Evolutionary conservation across 1,139 yeast species (phyloP).

Genomic region (Geotrichum australiense): DNA sequence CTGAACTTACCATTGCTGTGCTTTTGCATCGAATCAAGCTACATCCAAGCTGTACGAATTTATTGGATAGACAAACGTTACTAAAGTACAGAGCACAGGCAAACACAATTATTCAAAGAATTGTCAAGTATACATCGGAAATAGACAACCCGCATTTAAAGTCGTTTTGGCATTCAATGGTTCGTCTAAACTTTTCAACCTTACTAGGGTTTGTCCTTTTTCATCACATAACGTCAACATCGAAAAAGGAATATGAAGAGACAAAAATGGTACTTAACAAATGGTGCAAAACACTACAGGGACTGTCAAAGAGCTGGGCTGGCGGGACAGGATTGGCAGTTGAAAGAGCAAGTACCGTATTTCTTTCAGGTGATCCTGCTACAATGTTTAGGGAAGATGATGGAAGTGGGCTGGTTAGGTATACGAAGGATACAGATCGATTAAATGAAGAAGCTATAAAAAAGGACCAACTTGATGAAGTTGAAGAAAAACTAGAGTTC

Average conservation of each 20-base stretch:
- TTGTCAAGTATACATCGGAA: slow-evolving; percentile 31
- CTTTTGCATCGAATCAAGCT: slow-evolving; percentile 30
- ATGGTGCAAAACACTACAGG: slow-evolving; percentile 31
- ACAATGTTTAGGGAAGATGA: slow-evolving; percentile 8
- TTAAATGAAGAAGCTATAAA: slow-evolving; percentile 9
- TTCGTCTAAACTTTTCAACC: slow-evolving; percentile 32
- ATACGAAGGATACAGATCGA: slow-evolving; percentile 13
- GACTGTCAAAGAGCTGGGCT: slow-evolving; percentile 31
- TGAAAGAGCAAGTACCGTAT: slow-evolving; percentile 32
- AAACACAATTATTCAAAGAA: slow-evolving; percentile 28
- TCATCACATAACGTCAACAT: slow-evolving; percentile 32
- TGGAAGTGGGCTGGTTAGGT: slow-evolving; percentile 6
- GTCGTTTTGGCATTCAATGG: slow-evolving; percentile 35
- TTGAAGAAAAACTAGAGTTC: neutral
- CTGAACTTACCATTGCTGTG: slow-evolving; percentile 32
- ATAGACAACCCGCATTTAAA: slow-evolving; percentile 35
- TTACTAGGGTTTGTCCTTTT: slow-evolving; percentile 33
- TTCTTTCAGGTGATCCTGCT: slow-evolving; percentile 21
- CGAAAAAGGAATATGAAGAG: slow-evolving; percentile 28
- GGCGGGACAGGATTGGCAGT: slow-evolving; percentile 36
- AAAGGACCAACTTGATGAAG: neutral
- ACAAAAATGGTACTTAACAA: slow-evolving; percentile 30
- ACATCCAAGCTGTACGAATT: slow-evolving; percentile 24
- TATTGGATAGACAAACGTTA: slow-evolving; percentile 21
- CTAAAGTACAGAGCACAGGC: slow-evolving; percentile 28